Evolutionary conservation across 1,284 basidiomycete genomes (phyloP), one percentile per base, ranked within the genome.

Genomic region (Microstroma glucosiphilum): DNA sequence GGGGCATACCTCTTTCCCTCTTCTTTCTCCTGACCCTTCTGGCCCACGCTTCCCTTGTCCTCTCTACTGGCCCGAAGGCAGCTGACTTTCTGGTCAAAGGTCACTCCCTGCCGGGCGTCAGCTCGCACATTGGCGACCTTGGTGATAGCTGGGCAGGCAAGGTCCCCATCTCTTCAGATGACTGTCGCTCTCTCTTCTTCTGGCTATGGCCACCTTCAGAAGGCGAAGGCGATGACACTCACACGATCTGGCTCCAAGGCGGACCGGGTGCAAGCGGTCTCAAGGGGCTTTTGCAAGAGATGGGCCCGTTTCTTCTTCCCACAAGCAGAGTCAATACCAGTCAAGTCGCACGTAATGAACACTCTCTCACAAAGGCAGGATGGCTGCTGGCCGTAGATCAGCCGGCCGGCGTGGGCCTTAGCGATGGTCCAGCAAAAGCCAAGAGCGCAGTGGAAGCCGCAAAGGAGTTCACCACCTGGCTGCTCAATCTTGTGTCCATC

Each of bases 341-440:
- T 37, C 30, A 9, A 37, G 30, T 37, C 30, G 4, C 9, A 37
- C 30, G 30, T 37, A 37, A 37, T 9, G 30, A 37, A 9, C 9
- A 37, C 9, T 37, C 30, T 9, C 9, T 37, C 9, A 9, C 30
- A 4, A 37, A 3, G 9, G 30, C 30, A 4, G 30, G 30, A 37
- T 37, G 30, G 30, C 9, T 37, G 30, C 30, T 37, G 9, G 30
- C 9, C 30, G 84, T 91, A 6, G 89, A 92, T 71, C 90, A 92
- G 70, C 90, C 90, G 0, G 86, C 90, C 26, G 88, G 88, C 7
- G 90, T 88, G 0, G 90, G 90, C 1, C 91, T 87, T 75, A 87
- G 87, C 0, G 86, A 86, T 67, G 90, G 90, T 6, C 83, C 71
- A 8, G 87, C 88, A 1, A 85, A 86, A 63, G 86, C 87, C 62